Evolutionary conservation across 2,329 filamentous ascomycete genomes (phyloP), one percentile per base, ranked within the genome.

Genomic region (Blastomyces parvus): DNA sequence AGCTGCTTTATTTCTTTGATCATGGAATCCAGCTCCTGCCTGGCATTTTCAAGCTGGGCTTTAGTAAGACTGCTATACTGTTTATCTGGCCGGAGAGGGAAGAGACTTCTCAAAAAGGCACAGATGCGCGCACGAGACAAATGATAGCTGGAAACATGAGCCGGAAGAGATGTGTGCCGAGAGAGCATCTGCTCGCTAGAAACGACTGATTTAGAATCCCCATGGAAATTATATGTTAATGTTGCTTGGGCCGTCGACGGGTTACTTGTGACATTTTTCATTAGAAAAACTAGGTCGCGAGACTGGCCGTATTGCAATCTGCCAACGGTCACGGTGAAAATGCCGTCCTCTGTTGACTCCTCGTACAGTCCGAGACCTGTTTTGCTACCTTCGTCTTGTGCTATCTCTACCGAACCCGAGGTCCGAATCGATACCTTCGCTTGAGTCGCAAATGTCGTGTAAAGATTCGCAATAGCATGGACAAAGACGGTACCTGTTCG

Each of bases 301-400:
- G 83, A 81, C 64, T 87, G 84, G n/a, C 83, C 84, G 62, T 83
- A 87, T 65, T 85, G 84, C 0, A 87, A 64, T 66, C 80, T 84
- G 2, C 82, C 81, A 30, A 73, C 63, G 11, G 65, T 63, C 38
- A 72, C 42, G 6, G 62, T 65, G 57, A 62, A 52, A 25, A 40
- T 30, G 25, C 59, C 80, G 25, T 25, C 38, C 19, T 50, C 27
- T 17, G 42, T 46, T 7, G 73, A 74, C 0, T 75, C 76, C 58
- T 80, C 74, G 30, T 75, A 65, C 0, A 84, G 64, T 1, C 72
- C 62, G 4, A 83, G 60, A 0, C 67, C 66, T 1, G 62, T 60
- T 42, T 59, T 58, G 30, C 53, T 61, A 2, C 68, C 63, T 0
- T 77, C 72, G 59, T 79, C 62, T 19, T 60, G 40, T 4, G 8